phyloP scores from a whole-genome alignment of 257 asterid genomes.

The Gentiana macrophylla region DNA sequence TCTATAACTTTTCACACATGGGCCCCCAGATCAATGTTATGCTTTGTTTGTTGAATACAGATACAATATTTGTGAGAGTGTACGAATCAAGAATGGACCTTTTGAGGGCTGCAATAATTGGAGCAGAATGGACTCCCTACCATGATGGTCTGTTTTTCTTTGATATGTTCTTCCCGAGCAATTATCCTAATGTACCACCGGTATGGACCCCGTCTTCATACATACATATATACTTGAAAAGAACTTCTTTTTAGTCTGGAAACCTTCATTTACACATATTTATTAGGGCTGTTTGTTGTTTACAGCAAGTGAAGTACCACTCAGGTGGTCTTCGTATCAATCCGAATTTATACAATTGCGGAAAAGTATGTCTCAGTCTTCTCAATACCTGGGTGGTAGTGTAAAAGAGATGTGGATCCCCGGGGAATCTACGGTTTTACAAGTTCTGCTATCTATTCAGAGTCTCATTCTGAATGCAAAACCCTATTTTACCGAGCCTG shows the following conservation, averaged over 20 bases:
- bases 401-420: slow-evolving; percentile 80
- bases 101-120: no score
- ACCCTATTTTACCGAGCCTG: slow-evolving; percentile 94
- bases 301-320: no score
- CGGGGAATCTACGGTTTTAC: slow-evolving; percentile 61
- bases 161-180: no score
- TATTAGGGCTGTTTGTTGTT: no score
- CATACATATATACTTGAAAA: not conserved
- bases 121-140: no score
- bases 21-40: no score
- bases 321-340: no score
- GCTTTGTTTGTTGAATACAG: slow-evolving; percentile 18
- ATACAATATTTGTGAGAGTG: no score
- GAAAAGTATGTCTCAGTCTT: slow-evolving; percentile 95
- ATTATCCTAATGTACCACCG: no score
- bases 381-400: slow-evolving; percentile 86
- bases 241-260: not conserved
- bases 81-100: no score
- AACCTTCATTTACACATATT: not conserved
- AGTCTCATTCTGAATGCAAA: slow-evolving; percentile 83
- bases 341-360: slow-evolving; percentile 14
- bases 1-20: no score
- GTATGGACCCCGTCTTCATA: slow-evolving; percentile 18
- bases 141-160: no score
- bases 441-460: slow-evolving; percentile 92